phyloP scores from a whole-genome alignment of 108 stramenopile genomes.

The Poteriospumella lacustris region DNA sequence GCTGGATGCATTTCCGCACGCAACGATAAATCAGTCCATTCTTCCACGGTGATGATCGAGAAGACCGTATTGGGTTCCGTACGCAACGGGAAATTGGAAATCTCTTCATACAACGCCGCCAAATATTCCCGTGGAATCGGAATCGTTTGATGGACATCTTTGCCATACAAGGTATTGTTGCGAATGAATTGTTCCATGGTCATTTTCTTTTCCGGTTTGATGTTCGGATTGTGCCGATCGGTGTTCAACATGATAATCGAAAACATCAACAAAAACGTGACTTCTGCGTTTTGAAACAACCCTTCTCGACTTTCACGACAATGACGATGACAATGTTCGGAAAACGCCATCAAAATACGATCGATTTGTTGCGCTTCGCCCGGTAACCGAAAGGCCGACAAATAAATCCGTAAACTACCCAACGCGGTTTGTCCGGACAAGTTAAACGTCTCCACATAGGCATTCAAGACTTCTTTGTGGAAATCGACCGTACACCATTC shows the following conservation, averaged over 20 bases:
- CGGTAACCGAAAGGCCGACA: conserved; percentile 84
- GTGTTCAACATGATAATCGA: conserved; percentile 98
- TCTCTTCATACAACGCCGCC: conserved; percentile 65
- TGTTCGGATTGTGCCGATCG: conserved; percentile 92
- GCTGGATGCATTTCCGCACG: too few species aligned
- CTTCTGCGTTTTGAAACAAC: conserved; percentile 60
- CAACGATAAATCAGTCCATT: conserved; percentile 8
- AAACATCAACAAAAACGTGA: conserved; percentile 83
- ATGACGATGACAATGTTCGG: conserved; percentile 65
- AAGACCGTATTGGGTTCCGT: not conserved
- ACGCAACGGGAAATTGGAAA: conserved; percentile 2
- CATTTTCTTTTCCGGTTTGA: conserved; percentile 87
- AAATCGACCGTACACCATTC: conserved; percentile 25
- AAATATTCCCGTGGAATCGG: conserved; percentile 77
- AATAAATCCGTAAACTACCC: conserved; percentile 80
- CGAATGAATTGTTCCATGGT: conserved; percentile 72
- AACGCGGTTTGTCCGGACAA: conserved; percentile 74
- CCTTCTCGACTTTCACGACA: conserved; percentile 68
- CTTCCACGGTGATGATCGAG: not conserved
- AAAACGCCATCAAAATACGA: conserved; percentile 66
- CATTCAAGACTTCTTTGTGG: conserved; percentile 36
- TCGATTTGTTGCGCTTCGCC: conserved; percentile 71
- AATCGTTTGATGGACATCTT: conserved; percentile 72
- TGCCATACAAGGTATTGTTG: conserved; percentile 84
- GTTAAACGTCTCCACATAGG: conserved; percentile 59